phyloP scores from a whole-genome alignment of 352 stramenopile species.

The Aphanomyces cochlioides region DNA sequence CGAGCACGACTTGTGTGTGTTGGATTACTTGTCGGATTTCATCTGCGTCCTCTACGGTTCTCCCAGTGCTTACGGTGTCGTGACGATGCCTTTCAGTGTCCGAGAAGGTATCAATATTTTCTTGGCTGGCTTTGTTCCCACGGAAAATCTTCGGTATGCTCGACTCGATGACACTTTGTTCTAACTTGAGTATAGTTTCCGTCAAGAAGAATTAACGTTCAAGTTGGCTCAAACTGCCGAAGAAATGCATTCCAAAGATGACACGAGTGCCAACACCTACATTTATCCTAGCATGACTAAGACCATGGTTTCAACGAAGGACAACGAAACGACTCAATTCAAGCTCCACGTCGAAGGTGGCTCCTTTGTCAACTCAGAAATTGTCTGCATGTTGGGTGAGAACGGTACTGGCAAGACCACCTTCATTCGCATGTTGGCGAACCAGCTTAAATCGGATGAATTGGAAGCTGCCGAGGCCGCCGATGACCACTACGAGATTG shows the following conservation, averaged over 20 bases:
- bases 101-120: constrained; percentile 99
- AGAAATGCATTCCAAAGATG: constrained; percentile 79
- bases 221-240: constrained; percentile 95
- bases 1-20: constrained; percentile 99
- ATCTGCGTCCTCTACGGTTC: constrained; percentile 99
- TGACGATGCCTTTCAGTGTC: constrained; percentile 99
- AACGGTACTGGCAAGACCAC: constrained; percentile 99
- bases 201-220: constrained; percentile 97
- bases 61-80: constrained; percentile 98
- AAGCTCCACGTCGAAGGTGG: constrained; percentile 97
- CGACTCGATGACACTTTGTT: background rate
- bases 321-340: constrained; percentile 88
- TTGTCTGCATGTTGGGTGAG: constrained; percentile 98
- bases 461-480: constrained; percentile 80
- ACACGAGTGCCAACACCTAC: constrained; percentile 88
- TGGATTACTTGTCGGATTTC: constrained; percentile 99
- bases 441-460: constrained; percentile 98
- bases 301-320: constrained; percentile 92
- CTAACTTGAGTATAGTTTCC: constrained; percentile 61
- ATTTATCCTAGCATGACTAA: constrained; percentile 99
- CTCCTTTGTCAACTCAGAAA: constrained; percentile 98
- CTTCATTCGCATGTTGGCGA: constrained; percentile 99
- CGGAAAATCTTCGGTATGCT: constrained; percentile 94
- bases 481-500: constrained; percentile 65
- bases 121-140: constrained; percentile 98